Conservation (phyloP, 2,329 filamentous ascomycete genomes). For the Trichoderma endophyticum region DNA sequence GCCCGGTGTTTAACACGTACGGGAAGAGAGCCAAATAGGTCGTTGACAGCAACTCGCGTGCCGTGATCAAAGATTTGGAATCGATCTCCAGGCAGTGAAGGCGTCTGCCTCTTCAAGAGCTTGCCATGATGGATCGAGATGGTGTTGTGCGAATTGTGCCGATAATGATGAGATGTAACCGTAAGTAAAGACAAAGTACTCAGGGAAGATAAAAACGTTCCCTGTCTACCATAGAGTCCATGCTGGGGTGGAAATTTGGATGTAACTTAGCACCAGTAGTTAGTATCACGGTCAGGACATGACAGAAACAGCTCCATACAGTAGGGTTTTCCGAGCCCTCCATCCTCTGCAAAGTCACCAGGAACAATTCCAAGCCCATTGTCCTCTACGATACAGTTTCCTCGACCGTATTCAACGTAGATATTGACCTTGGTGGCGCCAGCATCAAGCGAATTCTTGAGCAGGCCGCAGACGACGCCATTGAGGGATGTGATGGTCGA, state of each 20-base stretch:
- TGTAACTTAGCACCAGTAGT: conserved; percentile 57
- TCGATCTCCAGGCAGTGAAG: conserved; percentile 57
- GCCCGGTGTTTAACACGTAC: conserved; percentile 82
- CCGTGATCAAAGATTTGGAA: conserved; percentile 60
- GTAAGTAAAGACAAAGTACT: conserved; percentile 72
- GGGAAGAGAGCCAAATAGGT: conserved; percentile 87
- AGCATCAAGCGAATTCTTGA: conserved; percentile 85
- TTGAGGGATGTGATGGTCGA: conserved; percentile 73
- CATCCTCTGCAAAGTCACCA: conserved; percentile 65
- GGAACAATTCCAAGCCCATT: conserved; percentile 75
- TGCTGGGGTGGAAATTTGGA: conserved; percentile 61
- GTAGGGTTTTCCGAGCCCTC: conserved; percentile 70
- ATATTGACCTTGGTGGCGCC: conserved; percentile 65
- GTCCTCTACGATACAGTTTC: conserved; percentile 78
- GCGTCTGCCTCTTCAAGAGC: conserved; percentile 60
- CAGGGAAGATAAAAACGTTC: conserved; percentile 74
- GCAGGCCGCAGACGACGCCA: conserved; percentile 65
- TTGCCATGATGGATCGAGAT: conserved; percentile 69
- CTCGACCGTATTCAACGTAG: conserved; percentile 69
- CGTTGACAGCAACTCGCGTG: conserved; percentile 70
- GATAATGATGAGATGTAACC: conserved; percentile 67
- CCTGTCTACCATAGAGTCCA: conserved; percentile 62
- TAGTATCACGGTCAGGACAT: conserved; percentile 3
- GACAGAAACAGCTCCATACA: conserved; percentile 50
- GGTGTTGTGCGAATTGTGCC: conserved; percentile 59